Evolutionary conservation across 2,329 filamentous ascomycete species (phyloP), one percentile per base, ranked within the genome.

Genomic region (Diaporthe vaccinii): DNA sequence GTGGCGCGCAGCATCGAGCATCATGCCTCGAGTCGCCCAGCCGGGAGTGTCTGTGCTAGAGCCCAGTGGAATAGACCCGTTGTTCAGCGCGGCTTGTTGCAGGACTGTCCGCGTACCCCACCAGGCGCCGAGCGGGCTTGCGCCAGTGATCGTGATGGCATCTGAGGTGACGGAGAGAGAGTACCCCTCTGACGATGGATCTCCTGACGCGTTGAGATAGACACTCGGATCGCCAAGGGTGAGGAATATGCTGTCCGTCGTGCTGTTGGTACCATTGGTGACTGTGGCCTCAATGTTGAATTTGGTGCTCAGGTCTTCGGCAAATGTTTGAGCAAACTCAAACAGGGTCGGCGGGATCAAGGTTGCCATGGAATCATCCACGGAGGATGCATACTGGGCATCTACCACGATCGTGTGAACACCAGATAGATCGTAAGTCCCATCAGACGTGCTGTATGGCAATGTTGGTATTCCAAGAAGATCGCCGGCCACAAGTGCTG

Each of bases 51-150:
- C 90, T 1, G 82, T 77, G 3, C 84, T 84, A 5, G 78, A 81
- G 17, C 89, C 89, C n/a, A 81, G 76, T 0, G 84, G 80, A 20
- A 91, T 77, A 12, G 81, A 79, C 2, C 82, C 82, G 25, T 84
- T 78, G 4, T 81, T 79, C 28, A 90, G 79, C 34, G 87, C 75
- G 5, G 86, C 84, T 77, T 86, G 87, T 77, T 91, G 90, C 5
- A 91, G 79, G 12, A 91, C 77, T 1, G 89, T 88, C 44, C 89
- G 84, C 0, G 89, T 91, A 51, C 86, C 89, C 90, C 90, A 91
- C 87, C 88, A 91, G 70, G 85, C 86, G 14, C 90, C 90, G 8
- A 90, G 83, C 0, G 89, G 85, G 69, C 88, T 89, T 9, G 89
- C 88, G 1, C 89, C 89, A 4, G 82, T 82, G 77, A 91, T 87